phyloP scores from a whole-genome alignment of 2,329 filamentous ascomycete species.

The Hypoxylon sp. region DNA sequence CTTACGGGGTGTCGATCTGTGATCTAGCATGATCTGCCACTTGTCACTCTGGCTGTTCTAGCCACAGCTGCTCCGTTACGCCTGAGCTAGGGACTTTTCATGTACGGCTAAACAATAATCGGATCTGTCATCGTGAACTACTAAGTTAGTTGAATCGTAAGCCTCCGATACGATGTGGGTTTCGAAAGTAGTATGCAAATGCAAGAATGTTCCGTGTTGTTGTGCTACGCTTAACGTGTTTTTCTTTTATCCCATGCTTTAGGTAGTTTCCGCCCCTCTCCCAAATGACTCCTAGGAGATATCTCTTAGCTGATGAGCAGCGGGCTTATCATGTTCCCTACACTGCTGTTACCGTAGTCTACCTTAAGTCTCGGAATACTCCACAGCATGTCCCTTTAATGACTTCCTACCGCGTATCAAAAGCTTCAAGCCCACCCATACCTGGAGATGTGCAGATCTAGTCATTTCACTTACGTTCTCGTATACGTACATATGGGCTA shows the following conservation, averaged over 20 bases:
- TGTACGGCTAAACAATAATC: conserved; percentile 4
- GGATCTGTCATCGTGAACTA: conserved; percentile 8
- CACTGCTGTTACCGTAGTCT: not conserved
- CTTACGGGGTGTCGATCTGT: conserved; percentile 20
- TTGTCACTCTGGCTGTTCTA: conserved; percentile 33
- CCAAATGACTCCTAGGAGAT: conserved; percentile 18
- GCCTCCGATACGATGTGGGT: not conserved
- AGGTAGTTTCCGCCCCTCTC: not conserved
- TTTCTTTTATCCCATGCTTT: not conserved
- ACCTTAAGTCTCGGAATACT: not conserved
- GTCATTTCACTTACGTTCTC: not conserved
- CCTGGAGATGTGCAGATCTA: not conserved
- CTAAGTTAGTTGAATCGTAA: conserved; percentile 10
- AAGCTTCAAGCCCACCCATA: not conserved
- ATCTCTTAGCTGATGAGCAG: not conserved
- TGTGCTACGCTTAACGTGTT: conserved; percentile 6
- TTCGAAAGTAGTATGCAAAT: not conserved
- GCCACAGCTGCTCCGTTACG: conserved; percentile 9
- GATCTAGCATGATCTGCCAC: conserved; percentile 35
- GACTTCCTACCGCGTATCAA: not conserved
- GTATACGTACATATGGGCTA: not conserved
- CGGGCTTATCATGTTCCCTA: not conserved
- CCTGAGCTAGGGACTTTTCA: conserved; percentile 14
- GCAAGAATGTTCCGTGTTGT: conserved; percentile 13
- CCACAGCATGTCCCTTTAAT: not conserved